Conservation (phyloP, 2,329 filamentous ascomycete genomes). For the Stachybotrys chartarum region DNA sequence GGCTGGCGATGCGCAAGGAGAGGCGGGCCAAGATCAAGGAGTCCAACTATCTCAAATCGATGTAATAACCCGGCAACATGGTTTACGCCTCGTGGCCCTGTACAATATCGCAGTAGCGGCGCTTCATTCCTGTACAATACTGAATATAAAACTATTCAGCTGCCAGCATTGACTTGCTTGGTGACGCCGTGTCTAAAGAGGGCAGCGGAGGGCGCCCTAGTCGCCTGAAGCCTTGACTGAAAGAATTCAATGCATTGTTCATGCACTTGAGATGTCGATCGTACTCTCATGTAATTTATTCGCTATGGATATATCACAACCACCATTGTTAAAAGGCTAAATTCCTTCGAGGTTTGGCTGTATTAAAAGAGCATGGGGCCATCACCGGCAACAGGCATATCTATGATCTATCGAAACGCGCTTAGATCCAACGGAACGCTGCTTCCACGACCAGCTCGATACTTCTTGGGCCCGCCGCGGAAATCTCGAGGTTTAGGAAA, state of each 20-base stretch:
- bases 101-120: constrained; percentile 15
- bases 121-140: constrained; percentile 19
- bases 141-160: not conserved
- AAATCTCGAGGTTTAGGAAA: constrained; percentile 84
- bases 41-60: constrained; percentile 75
- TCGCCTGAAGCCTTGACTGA: too few relatives aligned
- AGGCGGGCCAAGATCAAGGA: constrained; percentile 75
- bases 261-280: too few relatives aligned
- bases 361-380: too few relatives aligned
- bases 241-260: too few relatives aligned
- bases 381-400: too few relatives aligned
- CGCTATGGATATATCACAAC: too few relatives aligned
- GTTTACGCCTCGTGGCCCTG: constrained; percentile 6
- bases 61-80: constrained; percentile 37
- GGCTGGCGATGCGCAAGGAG: constrained; percentile 66
- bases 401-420: constrained; percentile 30
- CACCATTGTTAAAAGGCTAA: too few relatives aligned
- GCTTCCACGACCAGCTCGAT: constrained; percentile 85
- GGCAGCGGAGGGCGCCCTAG: too few relatives aligned
- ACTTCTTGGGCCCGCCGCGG: constrained; percentile 64
- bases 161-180: not conserved
- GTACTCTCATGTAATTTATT: too few relatives aligned
- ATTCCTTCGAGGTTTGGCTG: too few relatives aligned
- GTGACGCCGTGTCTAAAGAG: too few relatives aligned
- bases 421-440: constrained; percentile 86